Percentiles rank a stretch among this genome's conserved stretches.
phyloP scores from a whole-genome alignment of 1,284 basidiomycete species.

The Marasmius sp. region DNA sequence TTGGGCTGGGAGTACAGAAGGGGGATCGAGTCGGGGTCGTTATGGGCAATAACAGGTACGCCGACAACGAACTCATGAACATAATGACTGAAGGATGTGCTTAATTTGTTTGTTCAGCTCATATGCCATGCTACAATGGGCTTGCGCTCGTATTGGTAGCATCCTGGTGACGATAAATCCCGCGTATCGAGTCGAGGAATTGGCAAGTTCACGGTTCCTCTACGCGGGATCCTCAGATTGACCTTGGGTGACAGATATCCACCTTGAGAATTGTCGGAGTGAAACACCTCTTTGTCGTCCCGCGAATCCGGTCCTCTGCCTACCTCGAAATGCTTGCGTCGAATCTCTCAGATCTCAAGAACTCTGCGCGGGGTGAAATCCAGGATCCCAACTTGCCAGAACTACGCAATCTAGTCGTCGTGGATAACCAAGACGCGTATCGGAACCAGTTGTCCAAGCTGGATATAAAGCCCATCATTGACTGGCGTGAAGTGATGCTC shows the following conservation, averaged over 20 bases:
- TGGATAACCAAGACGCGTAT: constrained; percentile 57
- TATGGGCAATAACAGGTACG: constrained; percentile 80
- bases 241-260: constrained; percentile 41
- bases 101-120: constrained; percentile 41
- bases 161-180: constrained; percentile 83
- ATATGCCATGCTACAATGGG: constrained; percentile 83
- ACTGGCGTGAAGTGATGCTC: constrained; percentile 66
- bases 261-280: constrained; percentile 68
- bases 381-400: constrained; percentile 60
- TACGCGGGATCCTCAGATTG: neutral
- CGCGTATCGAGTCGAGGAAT: constrained; percentile 72
- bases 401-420: constrained; percentile 66
- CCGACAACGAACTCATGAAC: constrained; percentile 1
- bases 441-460: constrained; percentile 38
- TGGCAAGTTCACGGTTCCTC: constrained; percentile 43
- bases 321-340: constrained; percentile 61
- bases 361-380: constrained; percentile 54
- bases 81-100: neutral
- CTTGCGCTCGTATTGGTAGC: constrained; percentile 76
- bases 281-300: constrained; percentile 74
- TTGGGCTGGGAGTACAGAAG: constrained; percentile 68
- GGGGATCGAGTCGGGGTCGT: constrained; percentile 81
- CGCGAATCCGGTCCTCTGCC: constrained; percentile 62
- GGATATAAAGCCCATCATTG: constrained; percentile 50
- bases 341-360: constrained; percentile 59